phyloP scores from a whole-genome alignment of 805 yeast genomes.

The Nakazawaea ambrosiae region DNA sequence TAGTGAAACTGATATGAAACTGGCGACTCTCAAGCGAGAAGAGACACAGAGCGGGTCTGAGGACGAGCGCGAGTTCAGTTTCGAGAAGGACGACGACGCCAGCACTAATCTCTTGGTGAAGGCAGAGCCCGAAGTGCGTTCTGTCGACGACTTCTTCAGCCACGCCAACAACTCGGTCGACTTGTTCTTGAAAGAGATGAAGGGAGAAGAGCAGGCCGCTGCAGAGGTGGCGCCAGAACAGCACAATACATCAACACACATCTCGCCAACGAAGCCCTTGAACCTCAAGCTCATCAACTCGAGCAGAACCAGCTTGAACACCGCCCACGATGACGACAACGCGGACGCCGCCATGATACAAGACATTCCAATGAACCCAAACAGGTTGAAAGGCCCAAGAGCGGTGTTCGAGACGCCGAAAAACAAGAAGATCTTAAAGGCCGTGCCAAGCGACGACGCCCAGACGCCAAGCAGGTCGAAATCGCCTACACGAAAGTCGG shows the following conservation, averaged over 20 bases:
- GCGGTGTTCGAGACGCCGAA: constrained; percentile 17
- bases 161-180: constrained; percentile 30
- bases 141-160: constrained; percentile 15
- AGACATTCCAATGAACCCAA: constrained; percentile 6
- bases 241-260: constrained; percentile 2
- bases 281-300: constrained; percentile 14
- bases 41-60: neutral
- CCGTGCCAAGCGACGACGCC: constrained; percentile 16
- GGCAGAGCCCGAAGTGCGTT: too few species aligned
- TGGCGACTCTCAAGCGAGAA: neutral
- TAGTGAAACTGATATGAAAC: neutral
- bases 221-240: constrained; percentile 5
- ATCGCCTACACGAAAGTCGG: constrained; percentile 29
- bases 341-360: constrained; percentile 1
- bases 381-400: constrained; percentile 24
- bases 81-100: constrained; percentile 1
- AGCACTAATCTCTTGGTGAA: neutral
- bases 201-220: too few species aligned
- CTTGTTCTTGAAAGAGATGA: constrained; percentile 27
- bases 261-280: constrained; percentile 21
- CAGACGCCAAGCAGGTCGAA: constrained; percentile 1
- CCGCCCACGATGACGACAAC: too few species aligned
- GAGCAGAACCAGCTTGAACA: constrained; percentile 13
- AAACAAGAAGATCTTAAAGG: constrained; percentile 10
- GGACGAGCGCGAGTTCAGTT: neutral